Evolutionary conservation across 176 grass and related monocot genomes (phyloP).

Genomic region (Eremochloa ophiuroides): DNA sequence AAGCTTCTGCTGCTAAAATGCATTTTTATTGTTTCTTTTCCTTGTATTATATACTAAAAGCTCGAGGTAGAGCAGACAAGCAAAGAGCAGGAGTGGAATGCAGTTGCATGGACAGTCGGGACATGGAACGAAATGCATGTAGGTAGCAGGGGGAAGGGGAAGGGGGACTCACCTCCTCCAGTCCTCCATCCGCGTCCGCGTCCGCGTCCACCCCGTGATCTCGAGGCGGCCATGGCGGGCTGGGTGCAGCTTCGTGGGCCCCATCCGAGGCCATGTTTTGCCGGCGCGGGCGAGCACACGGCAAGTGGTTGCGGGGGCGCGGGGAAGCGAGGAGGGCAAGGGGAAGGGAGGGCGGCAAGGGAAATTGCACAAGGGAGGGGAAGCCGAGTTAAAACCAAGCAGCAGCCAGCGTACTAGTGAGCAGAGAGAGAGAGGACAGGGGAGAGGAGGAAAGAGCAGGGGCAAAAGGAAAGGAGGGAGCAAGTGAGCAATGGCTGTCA

Average conservation of each 20-base stretch:
- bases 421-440: background rate
- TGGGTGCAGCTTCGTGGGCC: background rate
- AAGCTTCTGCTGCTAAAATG: background rate
- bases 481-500: constrained; percentile 43
- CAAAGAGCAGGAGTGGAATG: background rate
- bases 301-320: background rate
- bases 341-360: background rate
- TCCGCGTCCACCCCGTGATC: background rate
- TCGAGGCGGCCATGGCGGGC: constrained; percentile 33
- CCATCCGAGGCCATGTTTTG: constrained; percentile 18
- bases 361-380: background rate
- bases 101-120: background rate
- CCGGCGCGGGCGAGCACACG: background rate
- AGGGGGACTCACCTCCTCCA: constrained; percentile 9
- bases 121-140: background rate
- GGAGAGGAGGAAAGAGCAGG: background rate
- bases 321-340: background rate
- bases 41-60: background rate
- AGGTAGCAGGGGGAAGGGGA: background rate
- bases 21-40: background rate
- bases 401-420: background rate
- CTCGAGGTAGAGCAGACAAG: background rate
- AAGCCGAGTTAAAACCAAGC: constrained; percentile 7
- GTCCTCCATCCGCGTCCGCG: constrained; percentile 24
- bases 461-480: constrained; percentile 40